Evolutionary conservation across 164 flowering plant genomes (phyloP).

Genomic region (Paratinospora sagittata): DNA sequence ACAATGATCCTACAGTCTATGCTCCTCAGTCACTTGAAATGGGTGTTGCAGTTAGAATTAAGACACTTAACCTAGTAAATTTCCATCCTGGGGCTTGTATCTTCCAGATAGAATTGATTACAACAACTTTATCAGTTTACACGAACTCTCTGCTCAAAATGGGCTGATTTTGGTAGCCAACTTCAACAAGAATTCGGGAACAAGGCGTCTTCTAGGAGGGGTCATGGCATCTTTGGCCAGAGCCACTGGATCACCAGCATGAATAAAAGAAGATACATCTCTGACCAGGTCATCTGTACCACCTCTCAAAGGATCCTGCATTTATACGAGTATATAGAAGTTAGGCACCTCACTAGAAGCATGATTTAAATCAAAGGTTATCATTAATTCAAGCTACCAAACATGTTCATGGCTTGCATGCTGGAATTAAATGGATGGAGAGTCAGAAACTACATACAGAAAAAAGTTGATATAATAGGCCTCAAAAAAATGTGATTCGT

Average conservation of each 20-base stretch:
- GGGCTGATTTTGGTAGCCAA: conserved; percentile 76
- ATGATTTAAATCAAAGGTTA: background rate
- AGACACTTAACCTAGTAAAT: background rate
- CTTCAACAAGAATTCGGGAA: conserved; percentile 68
- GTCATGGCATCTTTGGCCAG: conserved; percentile 50
- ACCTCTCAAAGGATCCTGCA: conserved; percentile 92
- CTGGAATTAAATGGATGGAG: background rate
- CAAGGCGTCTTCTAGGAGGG: conserved; percentile 68
- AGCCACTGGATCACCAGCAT: conserved; percentile 53
- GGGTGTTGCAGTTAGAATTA: background rate
- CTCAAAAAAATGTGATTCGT: background rate
- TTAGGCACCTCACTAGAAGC: background rate
- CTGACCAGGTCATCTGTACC: conserved; percentile 69
- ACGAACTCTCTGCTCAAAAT: conserved; percentile 30
- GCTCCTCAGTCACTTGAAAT: background rate
- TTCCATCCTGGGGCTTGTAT: background rate
- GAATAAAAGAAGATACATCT: conserved; percentile 51
- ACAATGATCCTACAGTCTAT: background rate
- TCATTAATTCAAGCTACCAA: background rate
- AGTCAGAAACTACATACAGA: no score
- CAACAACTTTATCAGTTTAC: background rate
- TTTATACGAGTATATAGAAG: background rate
- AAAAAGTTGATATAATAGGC: background rate
- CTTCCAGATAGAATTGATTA: background rate
- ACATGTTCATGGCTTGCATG: background rate